A percentile compares a stretch with the other conserved stretches of the same genome.
phyloP scores from a whole-genome alignment of 2,329 filamentous ascomycete species.

The Penicillium sp. region DNA sequence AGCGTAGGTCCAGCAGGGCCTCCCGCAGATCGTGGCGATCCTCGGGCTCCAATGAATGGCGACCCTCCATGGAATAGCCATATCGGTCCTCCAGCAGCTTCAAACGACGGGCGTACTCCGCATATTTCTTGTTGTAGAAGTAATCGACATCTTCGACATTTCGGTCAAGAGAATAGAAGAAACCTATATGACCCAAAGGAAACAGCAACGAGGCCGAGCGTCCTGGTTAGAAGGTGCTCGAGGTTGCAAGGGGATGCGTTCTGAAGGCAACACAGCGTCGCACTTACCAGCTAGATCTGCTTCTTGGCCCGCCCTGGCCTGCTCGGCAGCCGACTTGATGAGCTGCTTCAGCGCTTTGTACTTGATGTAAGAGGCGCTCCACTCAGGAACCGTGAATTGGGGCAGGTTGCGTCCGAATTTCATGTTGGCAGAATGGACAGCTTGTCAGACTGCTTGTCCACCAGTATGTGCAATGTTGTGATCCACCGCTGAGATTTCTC shows the following conservation, averaged over 20 bases:
- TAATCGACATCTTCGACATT: constrained; percentile 95
- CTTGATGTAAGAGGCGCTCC: constrained; percentile 51
- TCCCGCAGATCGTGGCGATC: constrained; percentile 90
- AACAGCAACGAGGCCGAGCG: constrained; percentile 16
- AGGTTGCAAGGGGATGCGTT: constrained; percentile 9
- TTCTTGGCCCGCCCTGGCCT: constrained; percentile 66
- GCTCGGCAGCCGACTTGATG: constrained; percentile 72
- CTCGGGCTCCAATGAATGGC: constrained; percentile 74
- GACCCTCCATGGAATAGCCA: constrained; percentile 67
- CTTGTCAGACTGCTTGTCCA: background rate
- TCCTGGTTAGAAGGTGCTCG: constrained; percentile 25
- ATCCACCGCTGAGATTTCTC: background rate
- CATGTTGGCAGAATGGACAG: constrained; percentile 35
- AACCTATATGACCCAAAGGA: constrained; percentile 58
- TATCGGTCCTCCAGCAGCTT: constrained; percentile 86
- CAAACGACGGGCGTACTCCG: constrained; percentile 77
- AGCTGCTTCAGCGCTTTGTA: constrained; percentile 76
- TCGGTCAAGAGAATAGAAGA: constrained; percentile 94
- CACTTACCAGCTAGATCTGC: constrained; percentile 86
- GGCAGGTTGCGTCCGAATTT: constrained; percentile 52
- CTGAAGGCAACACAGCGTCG: constrained; percentile 15
- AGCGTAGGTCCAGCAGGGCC: constrained; percentile 81
- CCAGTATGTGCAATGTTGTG: background rate
- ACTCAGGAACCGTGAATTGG: constrained; percentile 52
- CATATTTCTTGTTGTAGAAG: constrained; percentile 95